Conservation (phyloP, 164 flowering plant genomes). For the Macadamia tetraphylla region DNA sequence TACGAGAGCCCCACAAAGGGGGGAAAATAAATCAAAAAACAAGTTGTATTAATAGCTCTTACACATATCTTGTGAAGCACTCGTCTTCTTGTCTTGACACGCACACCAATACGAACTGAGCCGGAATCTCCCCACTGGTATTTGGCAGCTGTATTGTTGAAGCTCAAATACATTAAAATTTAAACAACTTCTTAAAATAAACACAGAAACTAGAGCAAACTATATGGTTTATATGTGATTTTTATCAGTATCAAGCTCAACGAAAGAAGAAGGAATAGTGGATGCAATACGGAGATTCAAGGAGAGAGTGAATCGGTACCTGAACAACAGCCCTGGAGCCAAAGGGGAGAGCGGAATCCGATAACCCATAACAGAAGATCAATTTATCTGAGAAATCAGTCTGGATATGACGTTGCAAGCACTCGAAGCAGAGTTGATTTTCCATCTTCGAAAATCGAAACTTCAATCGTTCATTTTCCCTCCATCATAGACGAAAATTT, state of each 20-base stretch:
- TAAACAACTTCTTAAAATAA: background rate
- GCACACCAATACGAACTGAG: slow-evolving; percentile 44
- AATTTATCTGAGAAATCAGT: slow-evolving; percentile 63
- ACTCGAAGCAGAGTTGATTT: slow-evolving; percentile 46
- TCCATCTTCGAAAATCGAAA: slow-evolving; percentile 17
- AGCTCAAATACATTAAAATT: background rate
- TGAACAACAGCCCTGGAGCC: slow-evolving; percentile 67
- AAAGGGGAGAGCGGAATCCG: slow-evolving; percentile 69
- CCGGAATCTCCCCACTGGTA: slow-evolving; percentile 39
- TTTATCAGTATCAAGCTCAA: background rate
- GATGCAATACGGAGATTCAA: background rate
- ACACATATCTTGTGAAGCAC: slow-evolving; percentile 65
- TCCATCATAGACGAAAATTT: background rate
- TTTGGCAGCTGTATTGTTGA: slow-evolving; percentile 25
- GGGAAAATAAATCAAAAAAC: background rate
- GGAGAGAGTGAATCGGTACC: slow-evolving; percentile 26
- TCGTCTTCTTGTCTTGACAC: slow-evolving; percentile 25
- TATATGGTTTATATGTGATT: too few relatives aligned
- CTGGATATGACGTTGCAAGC: slow-evolving; percentile 50
- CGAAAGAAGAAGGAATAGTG: background rate
- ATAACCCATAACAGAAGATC: slow-evolving; percentile 52
- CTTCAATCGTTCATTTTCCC: background rate
- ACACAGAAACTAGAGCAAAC: background rate
- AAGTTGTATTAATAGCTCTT: slow-evolving; percentile 13
- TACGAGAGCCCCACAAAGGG: background rate